Percentiles rank a stretch among this genome's conserved stretches.
These are phyloP conservation scores for Ustilago hordei DNA, from an alignment of 1,284 basidiomycete genomes.

Conservation along the genomic window DNA sequence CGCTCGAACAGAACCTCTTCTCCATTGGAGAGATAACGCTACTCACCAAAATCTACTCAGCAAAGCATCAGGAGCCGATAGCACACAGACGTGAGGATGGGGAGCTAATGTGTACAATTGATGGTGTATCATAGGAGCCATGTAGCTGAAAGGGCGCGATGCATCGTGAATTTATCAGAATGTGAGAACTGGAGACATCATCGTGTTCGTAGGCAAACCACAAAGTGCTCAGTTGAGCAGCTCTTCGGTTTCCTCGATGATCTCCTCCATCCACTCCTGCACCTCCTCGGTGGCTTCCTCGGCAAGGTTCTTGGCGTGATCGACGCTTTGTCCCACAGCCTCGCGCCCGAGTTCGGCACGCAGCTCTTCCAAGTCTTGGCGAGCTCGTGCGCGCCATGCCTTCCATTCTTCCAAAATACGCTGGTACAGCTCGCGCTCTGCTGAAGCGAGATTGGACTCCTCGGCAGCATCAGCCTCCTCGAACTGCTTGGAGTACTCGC, in stretches of 20 bases:
- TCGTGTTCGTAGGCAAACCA: background rate
- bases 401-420: constrained; percentile 98
- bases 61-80: background rate
- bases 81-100: background rate
- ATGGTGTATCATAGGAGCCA: background rate
- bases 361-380: constrained; percentile 55
- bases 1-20: background rate
- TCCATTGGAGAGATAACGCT: background rate
- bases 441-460: constrained; percentile 92
- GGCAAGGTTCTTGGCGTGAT: constrained; percentile 58
- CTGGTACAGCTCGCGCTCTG: constrained; percentile 89
- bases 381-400: constrained; percentile 77
- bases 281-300: constrained; percentile 66
- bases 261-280: constrained; percentile 70
- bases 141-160: background rate
- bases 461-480: constrained; percentile 97
- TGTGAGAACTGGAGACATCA: background rate
- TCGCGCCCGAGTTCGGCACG: constrained; percentile 54
- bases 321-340: constrained; percentile 44
- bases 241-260: constrained; percentile 69
- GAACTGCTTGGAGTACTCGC: constrained; percentile 90
- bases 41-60: background rate
- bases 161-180: background rate
- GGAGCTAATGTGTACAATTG: constrained; percentile 21
- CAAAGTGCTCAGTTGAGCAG: constrained; percentile 35